These are phyloP conservation scores for Exobasidium cylindrosporum DNA, from an alignment of 1,284 basidiomycete genomes.

Conservation along the genomic window DNA sequence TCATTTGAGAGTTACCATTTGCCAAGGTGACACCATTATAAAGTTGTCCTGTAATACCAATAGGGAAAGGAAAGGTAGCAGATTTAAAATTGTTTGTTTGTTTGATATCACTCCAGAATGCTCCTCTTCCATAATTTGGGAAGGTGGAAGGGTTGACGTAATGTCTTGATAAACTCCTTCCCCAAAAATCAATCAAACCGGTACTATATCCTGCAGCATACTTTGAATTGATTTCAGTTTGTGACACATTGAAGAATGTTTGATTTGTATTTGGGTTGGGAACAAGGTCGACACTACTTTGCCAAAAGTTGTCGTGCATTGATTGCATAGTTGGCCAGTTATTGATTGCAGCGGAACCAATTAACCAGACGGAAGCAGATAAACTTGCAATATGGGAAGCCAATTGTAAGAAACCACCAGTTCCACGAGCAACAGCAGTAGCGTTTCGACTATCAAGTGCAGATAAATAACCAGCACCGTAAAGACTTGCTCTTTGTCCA, in stretches of 20 bases:
- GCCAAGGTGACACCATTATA: no score
- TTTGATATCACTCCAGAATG: neutral
- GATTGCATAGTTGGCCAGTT: conserved; percentile 43
- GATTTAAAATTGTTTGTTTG: no score
- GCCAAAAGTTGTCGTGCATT: conserved; percentile 51
- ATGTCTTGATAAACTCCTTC: neutral
- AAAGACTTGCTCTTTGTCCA: conserved; percentile 59
- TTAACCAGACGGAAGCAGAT: conserved; percentile 49
- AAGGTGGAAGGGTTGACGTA: no score
- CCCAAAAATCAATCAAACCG: neutral
- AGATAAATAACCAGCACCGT: conserved; percentile 35
- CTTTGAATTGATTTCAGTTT: neutral
- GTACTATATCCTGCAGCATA: neutral
- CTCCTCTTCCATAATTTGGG: no score
- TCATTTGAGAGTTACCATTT: no score
- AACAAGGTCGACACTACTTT: conserved; percentile 58
- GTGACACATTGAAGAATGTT: no score
- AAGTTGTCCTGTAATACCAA: no score
- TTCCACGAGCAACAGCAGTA: conserved; percentile 45
- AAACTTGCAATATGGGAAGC: conserved; percentile 50
- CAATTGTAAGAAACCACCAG: conserved; percentile 48
- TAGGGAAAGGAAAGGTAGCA: conserved; percentile 55
- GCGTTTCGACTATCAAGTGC: conserved; percentile 44
- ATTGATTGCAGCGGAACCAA: conserved; percentile 40
- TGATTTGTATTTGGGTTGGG: no score